Evolutionary conservation across 129 eudicot species (phyloP), one percentile per base, ranked within the genome.

Genomic region (Chrysanthemum seticuspe): DNA sequence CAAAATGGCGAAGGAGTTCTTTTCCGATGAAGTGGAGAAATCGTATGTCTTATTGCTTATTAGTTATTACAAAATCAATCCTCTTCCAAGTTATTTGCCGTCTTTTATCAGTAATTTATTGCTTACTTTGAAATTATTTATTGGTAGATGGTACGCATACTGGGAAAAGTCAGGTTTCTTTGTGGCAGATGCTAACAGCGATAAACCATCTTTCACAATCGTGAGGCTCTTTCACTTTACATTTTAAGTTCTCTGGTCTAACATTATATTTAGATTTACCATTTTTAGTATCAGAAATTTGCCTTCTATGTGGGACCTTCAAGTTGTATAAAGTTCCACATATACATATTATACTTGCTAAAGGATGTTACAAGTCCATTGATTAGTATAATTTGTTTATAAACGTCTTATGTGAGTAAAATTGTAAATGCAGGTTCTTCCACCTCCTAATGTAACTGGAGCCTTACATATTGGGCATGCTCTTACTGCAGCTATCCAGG

Each of bases 381-480:
- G 62, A 6, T 50, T 71, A 4, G 16, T 40, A 68, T 56, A 49
- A 55, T 69, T 48, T 69, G 53, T 54, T 8, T 76, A 19, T 65
- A 11, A 11, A 25, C 31, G 62, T 58, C 69, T 14, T 19, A 3
- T 16, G 66, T 63, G 72, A 7, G 47, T 40, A 40, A 40, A 40
- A 40, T 40, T 68, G 62, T 23, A 68, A 40, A 52, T 87, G 83
- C 80, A 94, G 99, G 99, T 94, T 74, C 84, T 94, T 36, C 99
- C 99, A 76, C 99, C 99, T 54, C 99, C 99, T 31, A 94, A 94
- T 78, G 99, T 94, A 54, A 94, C 99, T 50, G 99, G 99, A 67
- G 97, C 99, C 3, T 81, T 94, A 31, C 99, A 94, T 71, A 94
- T 94, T 21, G 99, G 99, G 16, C 99, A 94, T 70, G 97, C 99